Base-by-base conservation (phyloP, 2,329 filamentous ascomycete species). In the Pseudogymnoascus sp. region DNA sequence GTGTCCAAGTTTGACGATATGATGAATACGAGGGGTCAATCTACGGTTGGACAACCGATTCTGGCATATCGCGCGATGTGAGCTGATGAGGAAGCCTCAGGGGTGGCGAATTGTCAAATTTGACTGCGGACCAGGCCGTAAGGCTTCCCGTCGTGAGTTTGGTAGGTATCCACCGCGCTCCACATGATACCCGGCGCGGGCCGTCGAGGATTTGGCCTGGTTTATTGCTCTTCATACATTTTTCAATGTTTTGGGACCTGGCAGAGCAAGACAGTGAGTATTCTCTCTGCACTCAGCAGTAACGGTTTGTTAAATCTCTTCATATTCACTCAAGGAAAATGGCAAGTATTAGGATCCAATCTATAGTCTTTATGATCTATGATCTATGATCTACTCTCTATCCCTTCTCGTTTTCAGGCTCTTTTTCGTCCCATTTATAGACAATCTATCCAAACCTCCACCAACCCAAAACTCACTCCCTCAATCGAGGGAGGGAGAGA, bases 321-420 rank as follows among this genome's bases (percentile, higher is more conserved):
- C 25, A 53, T 53, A 53, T 33, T 53, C 47, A 53, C 28, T 33
- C 6, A 12, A 5, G 28, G 47, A 33, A 8, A 33, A 14, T 33
- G 47, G 33, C 28, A 33, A 53, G 47, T 33, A n/a, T 53, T 28
- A 33, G n/a, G 47, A 33, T 53, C 47, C 47, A 33, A 33, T 33
- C 43, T 53, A 53, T 53, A 43, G 39, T 43, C 39, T 41, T 18
- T 25, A 43, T 2, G 25, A 53, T 18, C n/a, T 33, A 33, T 33
- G 28, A 33, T 53, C 25, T 53, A 33, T 53, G 47, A 53, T 53
- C 47, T 53, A 53, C 47, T n/a, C 28, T 53, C 47, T 53, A 53
- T 53, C 28, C 28, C 15, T 11, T 33, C 9, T 33, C 43, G 12
- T 30, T 4, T 53, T 11, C 14, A 11, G 15, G 7, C n/a, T 53